Evolutionary conservation across 768 basidiomycete species (phyloP).

Genomic region (Phlegmacium glaucopus): DNA sequence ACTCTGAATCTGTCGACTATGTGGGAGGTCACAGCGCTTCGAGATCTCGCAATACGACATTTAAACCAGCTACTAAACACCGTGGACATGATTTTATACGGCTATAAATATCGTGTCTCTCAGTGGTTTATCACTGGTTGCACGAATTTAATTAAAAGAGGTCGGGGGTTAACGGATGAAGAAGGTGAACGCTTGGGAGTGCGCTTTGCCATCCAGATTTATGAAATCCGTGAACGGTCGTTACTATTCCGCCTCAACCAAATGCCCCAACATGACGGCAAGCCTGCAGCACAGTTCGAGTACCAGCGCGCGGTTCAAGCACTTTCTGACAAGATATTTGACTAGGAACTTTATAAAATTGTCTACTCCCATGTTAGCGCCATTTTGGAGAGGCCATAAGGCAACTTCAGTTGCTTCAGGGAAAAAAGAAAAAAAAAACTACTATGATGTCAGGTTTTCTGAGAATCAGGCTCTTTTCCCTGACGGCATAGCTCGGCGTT

Average conservation of each 20-base stretch:
- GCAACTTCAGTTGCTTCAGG: too few species aligned
- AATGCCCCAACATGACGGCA: too few species aligned
- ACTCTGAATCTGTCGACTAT: conserved; percentile 9
- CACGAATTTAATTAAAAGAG: conserved; percentile 19
- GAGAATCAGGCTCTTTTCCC: too few species aligned
- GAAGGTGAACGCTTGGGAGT: conserved; percentile 28
- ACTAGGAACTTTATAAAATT: too few species aligned
- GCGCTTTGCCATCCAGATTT: conserved; percentile 19
- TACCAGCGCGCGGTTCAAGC: too few species aligned
- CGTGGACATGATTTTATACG: conserved; percentile 27
- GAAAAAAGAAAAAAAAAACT: too few species aligned
- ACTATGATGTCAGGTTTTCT: too few species aligned
- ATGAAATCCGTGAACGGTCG: conserved; percentile 4
- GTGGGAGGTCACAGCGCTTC: conserved; percentile 10
- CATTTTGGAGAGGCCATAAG: too few species aligned
- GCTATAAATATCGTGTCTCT: conserved; percentile 25
- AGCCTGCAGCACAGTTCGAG: too few species aligned
- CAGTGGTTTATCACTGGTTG: conserved; percentile 31
- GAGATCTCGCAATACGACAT: conserved; percentile 19
- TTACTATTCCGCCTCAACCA: neutral
- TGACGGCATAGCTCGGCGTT: too few species aligned
- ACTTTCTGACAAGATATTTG: too few species aligned
- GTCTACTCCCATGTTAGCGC: too few species aligned
- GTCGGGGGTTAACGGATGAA: conserved; percentile 17
- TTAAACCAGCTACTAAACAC: conserved; percentile 16